Conservation (phyloP, 2,329 filamentous ascomycete species). For the Talaromyces sp. region DNA sequence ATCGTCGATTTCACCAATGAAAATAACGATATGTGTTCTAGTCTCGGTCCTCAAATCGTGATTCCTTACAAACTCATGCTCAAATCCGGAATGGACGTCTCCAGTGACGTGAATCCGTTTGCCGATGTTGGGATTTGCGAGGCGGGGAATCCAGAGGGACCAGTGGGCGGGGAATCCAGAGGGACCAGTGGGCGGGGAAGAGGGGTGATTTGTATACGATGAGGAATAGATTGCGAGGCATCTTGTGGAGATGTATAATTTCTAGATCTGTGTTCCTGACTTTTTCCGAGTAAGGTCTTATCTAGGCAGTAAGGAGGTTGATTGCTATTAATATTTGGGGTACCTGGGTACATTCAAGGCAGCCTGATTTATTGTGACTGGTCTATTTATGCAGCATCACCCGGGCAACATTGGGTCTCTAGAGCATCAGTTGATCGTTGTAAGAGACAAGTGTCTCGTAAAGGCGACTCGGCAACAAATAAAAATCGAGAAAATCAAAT, state of each 20-base stretch:
- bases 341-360: no score
- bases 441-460: no score
- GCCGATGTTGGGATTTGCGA: background rate
- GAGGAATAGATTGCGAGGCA: background rate
- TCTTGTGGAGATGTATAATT: background rate
- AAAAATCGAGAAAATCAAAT: no score
- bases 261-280: no score
- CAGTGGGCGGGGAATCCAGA: background rate
- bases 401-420: no score
- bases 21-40: background rate
- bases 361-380: no score
- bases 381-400: no score
- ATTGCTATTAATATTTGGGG: no score
- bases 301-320: no score
- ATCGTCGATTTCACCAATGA: background rate
- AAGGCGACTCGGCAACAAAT: no score
- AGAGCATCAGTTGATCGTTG: no score
- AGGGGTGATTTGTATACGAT: background rate
- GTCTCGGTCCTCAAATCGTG: background rate
- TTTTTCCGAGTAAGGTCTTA: no score
- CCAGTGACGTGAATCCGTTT: background rate
- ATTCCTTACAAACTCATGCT: background rate
- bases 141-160: background rate
- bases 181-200: background rate
- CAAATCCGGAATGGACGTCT: background rate